A percentile compares a stretch with the other conserved stretches of the same genome.
Conservation (phyloP, 2,329 filamentous ascomycete species). For the Madurella fahalii region DNA sequence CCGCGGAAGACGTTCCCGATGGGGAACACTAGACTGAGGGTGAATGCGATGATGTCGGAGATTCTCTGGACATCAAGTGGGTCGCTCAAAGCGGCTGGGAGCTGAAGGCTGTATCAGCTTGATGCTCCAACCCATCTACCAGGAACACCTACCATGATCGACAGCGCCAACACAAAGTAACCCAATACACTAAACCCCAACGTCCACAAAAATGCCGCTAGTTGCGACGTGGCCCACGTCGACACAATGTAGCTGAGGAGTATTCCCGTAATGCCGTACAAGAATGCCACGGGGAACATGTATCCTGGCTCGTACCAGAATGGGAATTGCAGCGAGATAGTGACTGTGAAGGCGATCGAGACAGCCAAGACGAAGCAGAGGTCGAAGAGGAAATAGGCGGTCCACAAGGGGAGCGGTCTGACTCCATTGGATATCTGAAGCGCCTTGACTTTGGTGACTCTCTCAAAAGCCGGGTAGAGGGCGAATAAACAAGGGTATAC, state of each 20-base stretch:
- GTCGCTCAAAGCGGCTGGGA: slow-evolving; percentile 19
- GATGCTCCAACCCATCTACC: not conserved
- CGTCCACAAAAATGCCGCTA: slow-evolving; percentile 59
- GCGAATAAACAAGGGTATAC: slow-evolving; percentile 64
- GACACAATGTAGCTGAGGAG: slow-evolving; percentile 61
- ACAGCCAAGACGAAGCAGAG: slow-evolving; percentile 52
- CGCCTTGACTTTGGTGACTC: slow-evolving; percentile 57
- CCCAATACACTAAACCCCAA: slow-evolving; percentile 26
- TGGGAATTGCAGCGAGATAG: slow-evolving; percentile 49
- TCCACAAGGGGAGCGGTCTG: slow-evolving; percentile 57
- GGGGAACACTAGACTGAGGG: slow-evolving; percentile 56
- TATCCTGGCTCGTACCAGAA: slow-evolving; percentile 58
- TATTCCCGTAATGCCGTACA: slow-evolving; percentile 60
- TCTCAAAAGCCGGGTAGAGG: slow-evolving; percentile 61
- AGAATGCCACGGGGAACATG: slow-evolving; percentile 58
- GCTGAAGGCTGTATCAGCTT: slow-evolving; percentile 9
- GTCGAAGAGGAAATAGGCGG: slow-evolving; percentile 62
- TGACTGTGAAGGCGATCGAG: slow-evolving; percentile 42
- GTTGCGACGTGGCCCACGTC: slow-evolving; percentile 56
- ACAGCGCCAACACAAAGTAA: slow-evolving; percentile 27
- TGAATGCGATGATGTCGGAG: slow-evolving; percentile 54
- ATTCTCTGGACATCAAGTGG: slow-evolving; percentile 43
- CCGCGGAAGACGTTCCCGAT: slow-evolving; percentile 57
- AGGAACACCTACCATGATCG: slow-evolving; percentile 23
- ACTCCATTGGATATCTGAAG: slow-evolving; percentile 69